Percentiles rank a stretch among this genome's conserved stretches.
Conservation (phyloP, 495 filamentous ascomycete species). For the Hypoxylon intermedium region DNA sequence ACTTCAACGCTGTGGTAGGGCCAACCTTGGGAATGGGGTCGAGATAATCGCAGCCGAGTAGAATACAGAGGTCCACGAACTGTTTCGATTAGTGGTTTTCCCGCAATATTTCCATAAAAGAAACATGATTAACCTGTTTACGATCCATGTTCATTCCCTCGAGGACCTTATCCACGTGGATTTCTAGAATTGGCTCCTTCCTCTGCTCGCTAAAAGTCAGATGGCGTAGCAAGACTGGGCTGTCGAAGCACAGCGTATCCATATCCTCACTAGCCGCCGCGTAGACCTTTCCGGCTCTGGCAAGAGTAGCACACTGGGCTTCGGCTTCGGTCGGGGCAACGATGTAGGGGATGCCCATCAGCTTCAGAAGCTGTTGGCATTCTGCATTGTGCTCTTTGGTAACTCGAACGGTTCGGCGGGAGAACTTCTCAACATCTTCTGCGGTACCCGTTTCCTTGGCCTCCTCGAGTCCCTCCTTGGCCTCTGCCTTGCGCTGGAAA, state of each 20-base stretch:
- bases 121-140: constrained; percentile 64
- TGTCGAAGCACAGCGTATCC: constrained; percentile 96
- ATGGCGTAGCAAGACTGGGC: constrained; percentile 88
- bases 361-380: constrained; percentile 84
- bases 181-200: constrained; percentile 97
- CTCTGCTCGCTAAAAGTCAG: constrained; percentile 96
- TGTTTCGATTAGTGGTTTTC: constrained; percentile 41
- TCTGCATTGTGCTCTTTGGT: constrained; percentile 95
- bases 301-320: constrained; percentile 92
- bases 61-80: constrained; percentile 98
- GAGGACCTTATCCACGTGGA: constrained; percentile 82
- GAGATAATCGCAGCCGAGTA: constrained; percentile 97
- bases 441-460: constrained; percentile 97
- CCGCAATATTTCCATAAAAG: neutral
- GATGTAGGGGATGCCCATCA: constrained; percentile 97
- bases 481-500: constrained; percentile 87
- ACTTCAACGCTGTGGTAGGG: constrained; percentile 84
- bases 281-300: constrained; percentile 92
- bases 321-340: constrained; percentile 96
- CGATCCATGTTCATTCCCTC: constrained; percentile 87
- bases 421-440: constrained; percentile 98
- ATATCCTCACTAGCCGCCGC: constrained; percentile 98
- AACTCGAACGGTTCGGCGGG: constrained; percentile 90
- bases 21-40: constrained; percentile 95
- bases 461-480: constrained; percentile 85